Evolutionary conservation across 306 rosid genomes (phyloP), one percentile per base, ranked within the genome.

Genomic region (Albizia julibrissin): DNA sequence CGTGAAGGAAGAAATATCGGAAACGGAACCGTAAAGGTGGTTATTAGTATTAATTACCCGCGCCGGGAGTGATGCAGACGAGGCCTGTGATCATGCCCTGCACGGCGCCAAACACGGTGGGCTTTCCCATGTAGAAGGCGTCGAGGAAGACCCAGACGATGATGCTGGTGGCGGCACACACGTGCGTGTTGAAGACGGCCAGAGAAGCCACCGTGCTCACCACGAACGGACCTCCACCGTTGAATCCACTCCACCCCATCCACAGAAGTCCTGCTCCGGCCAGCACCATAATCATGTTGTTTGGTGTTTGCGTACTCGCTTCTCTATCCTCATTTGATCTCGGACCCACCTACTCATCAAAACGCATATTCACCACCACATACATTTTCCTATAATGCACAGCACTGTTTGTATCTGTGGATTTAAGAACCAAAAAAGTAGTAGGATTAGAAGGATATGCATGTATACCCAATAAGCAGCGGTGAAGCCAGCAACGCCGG

Each of bases 191-290:
- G 3, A 89, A 86, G 8, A 85, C 76, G 19, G 92, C 90, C 7
- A 85, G 85, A 54, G 92, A 85, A 6, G 90, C 88, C 21, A 75
- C 69, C 7, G 81, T 69, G 83, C 79, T 87, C 5, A 39, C 89
- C 49, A 6, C 85, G 61, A 78, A 85, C 1, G 89, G 92, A 42
- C 69, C 90, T 67, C 89, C 89, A 15, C 92, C 92, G 82, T 87
- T 89, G 86, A 89, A 89, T 8, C 92, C 92, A 16, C 74, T 83
- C 89, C 92, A 89, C 6, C 92, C 92, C 90, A 89, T 89, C 92
- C 92, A 89, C 26, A 89, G 65, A 79, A 89, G 80, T 39, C 92
- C 90, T 8, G 88, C 90, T 59, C 88, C 92, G 11, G 89, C 89
- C 14, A 89, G 73, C 81, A 71, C 62, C 80, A 87, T 14, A 10